Base-by-base conservation (phyloP, 495 filamentous ascomycete species). In the Clohesyomyces aquaticus region DNA sequence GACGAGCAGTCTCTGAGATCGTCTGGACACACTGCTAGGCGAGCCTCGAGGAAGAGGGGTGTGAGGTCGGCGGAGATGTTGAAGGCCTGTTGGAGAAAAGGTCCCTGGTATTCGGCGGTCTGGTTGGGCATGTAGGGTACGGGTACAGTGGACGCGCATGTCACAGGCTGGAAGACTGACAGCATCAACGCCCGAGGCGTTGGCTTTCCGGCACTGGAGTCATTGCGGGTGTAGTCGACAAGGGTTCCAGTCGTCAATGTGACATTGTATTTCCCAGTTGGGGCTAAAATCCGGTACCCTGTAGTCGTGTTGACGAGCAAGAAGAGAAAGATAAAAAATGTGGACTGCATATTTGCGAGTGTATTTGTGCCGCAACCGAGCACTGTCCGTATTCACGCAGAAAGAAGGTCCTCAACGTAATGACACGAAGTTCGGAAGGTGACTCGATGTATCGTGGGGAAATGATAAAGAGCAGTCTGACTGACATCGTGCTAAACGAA, bases 1-100 rank as follows among this genome's bases (percentile, higher is more conserved):
- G 63, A 56, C 26, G 67, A 69, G 67, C 65, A 69, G 43, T 38
- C 41, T 54, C 47, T 55, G 58, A 55, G 55, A 65, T 48, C 29
- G 58, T 60, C 56, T 22, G 25, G 26, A 60, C 56, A 60, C 56
- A 60, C 56, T 21, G 63, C 48, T 46, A 57, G 48, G 45, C 41
- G 60, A 55, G 60, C 50, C 38, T 55, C 51, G 18, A 48, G 52
- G 38, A 49, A 55, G 42, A 49, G 29, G 8, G 53, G 60, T 42
- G 50, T 56, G 42, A 55, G 60, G 50, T 49, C 38, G 52, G 16
- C 6, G 29, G 56, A 49, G 56, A 60, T 32, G 56, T 60, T 60
- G 45, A 60, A 60, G 2, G 11, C 6, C 25, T 51, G 32, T 51
- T 60, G 43, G 45, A 60, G 9, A 11, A 11, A 60, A 28, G 58